Base-by-base conservation (phyloP, 176 grass and related monocot genomes). In the Saccharum spontaneum region DNA sequence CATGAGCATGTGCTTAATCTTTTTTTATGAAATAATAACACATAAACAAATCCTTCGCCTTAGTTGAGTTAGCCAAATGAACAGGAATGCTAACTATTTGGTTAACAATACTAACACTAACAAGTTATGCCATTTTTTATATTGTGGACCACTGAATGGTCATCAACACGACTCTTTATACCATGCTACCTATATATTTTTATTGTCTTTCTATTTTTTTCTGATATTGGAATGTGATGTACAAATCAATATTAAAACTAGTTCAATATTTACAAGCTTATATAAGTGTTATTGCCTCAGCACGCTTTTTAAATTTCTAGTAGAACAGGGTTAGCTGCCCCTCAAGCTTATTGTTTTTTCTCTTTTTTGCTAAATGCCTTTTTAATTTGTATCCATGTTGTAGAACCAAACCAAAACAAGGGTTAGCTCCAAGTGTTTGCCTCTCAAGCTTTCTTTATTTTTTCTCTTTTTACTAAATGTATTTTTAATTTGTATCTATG, bases 171-270 rank as follows among this genome's bases (percentile, higher is more conserved):
- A 54, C 52, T 55, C 6, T 3, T 55, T 55, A 57, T 22, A 57
- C 54, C 6, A 17, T 23, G 6, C 8, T 10, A 59, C 2, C n/a
- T 74, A 16, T 24, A 49, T 92, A 61, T 48, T 73, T 23, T 18
- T 71, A 14, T 20, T 18, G 40, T 67, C 8, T 10, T 5, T 5
- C 28, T 16, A 7, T 62, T 50, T 67, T 67, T 74, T 26, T 2
- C 38, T 39, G 73, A 45, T 54, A 39, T 81, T 73, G 71, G 69
- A 89, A 87, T 84, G 81, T 92, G 88, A 79, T 45, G 52, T 80
- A 64, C 45, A 84, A 81, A 48, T 15, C 8, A 48, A 48, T 48
- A 14, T 1, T 48, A 48, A 48, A 48, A 5, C 2, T 48, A 44
- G 3, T 62, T 67, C 60, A 48, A 75, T 82, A 72, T 6, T 5